These are phyloP conservation scores for Miscanthus lutarioriparius DNA, from an alignment of 176 grass and related monocot species.

Conservation along the genomic window DNA sequence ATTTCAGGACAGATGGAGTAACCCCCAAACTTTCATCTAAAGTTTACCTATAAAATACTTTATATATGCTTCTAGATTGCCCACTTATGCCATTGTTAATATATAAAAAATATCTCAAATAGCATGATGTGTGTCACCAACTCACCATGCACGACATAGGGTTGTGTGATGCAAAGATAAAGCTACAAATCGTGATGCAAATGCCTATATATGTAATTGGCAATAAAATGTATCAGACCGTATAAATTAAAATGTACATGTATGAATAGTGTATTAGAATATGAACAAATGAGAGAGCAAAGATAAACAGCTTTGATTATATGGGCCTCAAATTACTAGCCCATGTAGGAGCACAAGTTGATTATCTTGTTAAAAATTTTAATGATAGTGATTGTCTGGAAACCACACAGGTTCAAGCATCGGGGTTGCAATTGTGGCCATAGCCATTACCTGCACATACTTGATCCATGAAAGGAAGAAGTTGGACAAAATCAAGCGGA, in stretches of 20 bases:
- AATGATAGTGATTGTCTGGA: not conserved
- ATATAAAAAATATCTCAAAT: not conserved
- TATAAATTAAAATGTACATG: not conserved
- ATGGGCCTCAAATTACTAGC: not conserved
- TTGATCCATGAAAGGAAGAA: slow-evolving; percentile 36
- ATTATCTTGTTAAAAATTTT: not conserved
- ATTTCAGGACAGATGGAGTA: not conserved
- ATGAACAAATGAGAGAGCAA: not conserved
- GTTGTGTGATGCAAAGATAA: not conserved
- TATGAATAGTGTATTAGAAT: not conserved
- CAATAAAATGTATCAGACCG: not conserved
- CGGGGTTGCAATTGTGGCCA: not conserved
- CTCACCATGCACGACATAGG: not conserved
- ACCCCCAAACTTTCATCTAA: not conserved
- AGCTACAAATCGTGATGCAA: not conserved
- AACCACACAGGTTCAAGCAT: not conserved
- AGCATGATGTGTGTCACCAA: not conserved
- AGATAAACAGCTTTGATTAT: not conserved
- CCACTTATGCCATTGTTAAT: not conserved
- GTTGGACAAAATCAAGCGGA: slow-evolving; percentile 27
- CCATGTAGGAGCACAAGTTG: not conserved
- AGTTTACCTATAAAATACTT: not conserved
- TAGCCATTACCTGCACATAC: not conserved
- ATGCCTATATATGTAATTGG: not conserved
- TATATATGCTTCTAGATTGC: not conserved